Evolutionary conservation across 1,284 basidiomycete species (phyloP).

Genomic region (Leccinum variabile): DNA sequence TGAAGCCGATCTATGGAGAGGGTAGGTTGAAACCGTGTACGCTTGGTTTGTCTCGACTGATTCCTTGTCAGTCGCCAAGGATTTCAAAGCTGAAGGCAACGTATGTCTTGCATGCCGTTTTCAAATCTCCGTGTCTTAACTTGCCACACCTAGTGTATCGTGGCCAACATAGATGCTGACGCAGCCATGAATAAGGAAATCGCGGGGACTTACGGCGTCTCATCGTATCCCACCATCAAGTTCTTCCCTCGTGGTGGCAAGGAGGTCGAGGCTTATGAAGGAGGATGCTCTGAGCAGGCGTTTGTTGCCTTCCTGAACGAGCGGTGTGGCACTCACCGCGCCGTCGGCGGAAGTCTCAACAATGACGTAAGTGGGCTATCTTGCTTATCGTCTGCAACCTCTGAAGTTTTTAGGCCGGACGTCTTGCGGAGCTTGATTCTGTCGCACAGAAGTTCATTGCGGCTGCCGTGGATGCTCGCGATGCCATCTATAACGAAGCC

Average conservation of each 20-base stretch:
- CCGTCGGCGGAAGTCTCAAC: slow-evolving; percentile 78
- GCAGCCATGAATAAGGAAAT: slow-evolving; percentile 77
- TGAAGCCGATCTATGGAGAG: slow-evolving; percentile 88
- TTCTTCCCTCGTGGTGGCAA: slow-evolving; percentile 83
- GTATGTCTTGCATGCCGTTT: slow-evolving; percentile 41
- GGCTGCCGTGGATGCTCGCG: slow-evolving; percentile 55
- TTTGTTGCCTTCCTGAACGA: slow-evolving; percentile 81
- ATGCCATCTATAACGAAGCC: slow-evolving; percentile 67
- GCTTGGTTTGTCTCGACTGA: slow-evolving; percentile 6
- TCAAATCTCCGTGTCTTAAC: not conserved
- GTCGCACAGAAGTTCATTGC: slow-evolving; percentile 80
- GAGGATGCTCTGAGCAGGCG: slow-evolving; percentile 64
- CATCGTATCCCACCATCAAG: slow-evolving; percentile 88
- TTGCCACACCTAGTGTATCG: slow-evolving; percentile 59
- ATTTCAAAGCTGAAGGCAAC: slow-evolving; percentile 76
- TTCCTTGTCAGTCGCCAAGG: slow-evolving; percentile 58
- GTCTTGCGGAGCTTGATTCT: slow-evolving; percentile 73
- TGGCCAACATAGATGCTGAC: slow-evolving; percentile 92
- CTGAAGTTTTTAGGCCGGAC: slow-evolving; percentile 63
- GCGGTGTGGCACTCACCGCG: slow-evolving; percentile 84
- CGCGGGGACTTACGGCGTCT: slow-evolving; percentile 72
- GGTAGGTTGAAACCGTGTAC: slow-evolving; percentile 30
- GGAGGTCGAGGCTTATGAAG: slow-evolving; percentile 67
- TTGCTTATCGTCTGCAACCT: slow-evolving; percentile 1
- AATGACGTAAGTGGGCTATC: slow-evolving; percentile 51